Evolutionary conservation across 1,284 basidiomycete genomes (phyloP), one percentile per base, ranked within the genome.

Genomic region (Rhizoctonia solani): DNA sequence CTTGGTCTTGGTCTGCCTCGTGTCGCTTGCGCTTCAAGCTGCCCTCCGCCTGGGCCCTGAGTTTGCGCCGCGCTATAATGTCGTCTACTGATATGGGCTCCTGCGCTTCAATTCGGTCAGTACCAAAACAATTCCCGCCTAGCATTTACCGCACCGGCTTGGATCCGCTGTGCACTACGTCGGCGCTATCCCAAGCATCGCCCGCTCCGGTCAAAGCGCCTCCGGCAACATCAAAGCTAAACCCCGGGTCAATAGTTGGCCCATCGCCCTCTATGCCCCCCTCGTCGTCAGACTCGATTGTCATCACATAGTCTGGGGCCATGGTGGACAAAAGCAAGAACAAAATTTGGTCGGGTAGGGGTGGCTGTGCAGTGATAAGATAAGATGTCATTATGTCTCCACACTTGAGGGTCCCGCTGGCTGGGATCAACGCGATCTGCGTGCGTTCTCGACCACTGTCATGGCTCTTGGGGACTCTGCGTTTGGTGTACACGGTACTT

Each of bases 71-170:
- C 52, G 87, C 87, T 73, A 95, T 94, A 71, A 96, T 97, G 74
- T 97, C 93, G 77, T 97, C 92, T 9, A 98, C 88, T 49, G 90
- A 93, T 54, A 97, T 85, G 14, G 89, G 87, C 74, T 85, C 81
- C 89, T 92, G 70, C n/a, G 61, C 21, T 32, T 19, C 19, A 63
- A 34, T 4, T 34, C 32, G 32, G 32, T 37, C 27, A 66, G 46
- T 37, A 47, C 52, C 69, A 29, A 54, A 21, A 19, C 42, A 50
- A 29, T 47, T 42, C 66, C 70, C 69, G 44, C 19, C 41, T 32
- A 47, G 69, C 58, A 34, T 59, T 56, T 56, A 93, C 90, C 66
- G 84, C 32, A 34, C 32, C 32, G 84, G 75, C 86, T 87, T 41
- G 82, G 82, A 11, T 86, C 85, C 65, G 79, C 81, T 75, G 32